A percentile compares a stretch with the other conserved stretches of the same genome.
Evolutionary conservation across 2,329 filamentous ascomycete species (phyloP).

Genomic region (Neonectria neomacrospora): DNA sequence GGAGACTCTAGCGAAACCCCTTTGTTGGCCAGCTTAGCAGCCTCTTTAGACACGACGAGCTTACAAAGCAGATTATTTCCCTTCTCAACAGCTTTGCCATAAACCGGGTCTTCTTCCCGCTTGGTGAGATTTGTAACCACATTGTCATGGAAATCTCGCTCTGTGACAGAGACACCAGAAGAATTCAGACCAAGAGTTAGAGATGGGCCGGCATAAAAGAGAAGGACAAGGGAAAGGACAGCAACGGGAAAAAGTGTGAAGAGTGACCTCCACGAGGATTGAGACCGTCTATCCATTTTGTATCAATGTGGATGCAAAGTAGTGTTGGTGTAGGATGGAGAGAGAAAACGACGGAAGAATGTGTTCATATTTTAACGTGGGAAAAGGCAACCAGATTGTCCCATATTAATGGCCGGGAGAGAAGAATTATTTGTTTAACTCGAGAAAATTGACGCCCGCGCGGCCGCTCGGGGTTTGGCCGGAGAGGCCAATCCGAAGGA

Average conservation of each 20-base stretch:
- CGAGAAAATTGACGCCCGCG: not conserved
- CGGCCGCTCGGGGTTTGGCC: not conserved
- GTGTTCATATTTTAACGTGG: not conserved
- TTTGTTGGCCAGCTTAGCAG: not conserved
- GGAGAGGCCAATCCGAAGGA: not conserved
- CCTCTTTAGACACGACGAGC: conserved; percentile 13
- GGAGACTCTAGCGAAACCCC: conserved; percentile 16
- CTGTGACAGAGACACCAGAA: not conserved
- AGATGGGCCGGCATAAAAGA: not conserved
- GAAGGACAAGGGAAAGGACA: conserved; percentile 5
- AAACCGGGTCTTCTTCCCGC: not conserved
- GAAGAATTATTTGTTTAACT: not conserved
- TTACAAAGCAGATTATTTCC: conserved; percentile 5
- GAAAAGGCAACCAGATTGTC: not conserved
- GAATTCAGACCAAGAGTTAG: not conserved
- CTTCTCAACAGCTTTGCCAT: conserved; percentile 2
- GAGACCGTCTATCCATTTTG: conserved; percentile 1
- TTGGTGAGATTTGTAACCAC: conserved; percentile 12
- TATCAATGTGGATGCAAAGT: not conserved
- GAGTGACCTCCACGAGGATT: conserved; percentile 11
- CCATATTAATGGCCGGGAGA: conserved; percentile 1
- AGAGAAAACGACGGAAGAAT: not conserved
- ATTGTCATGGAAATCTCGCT: not conserved
- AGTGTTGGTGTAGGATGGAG: not conserved
- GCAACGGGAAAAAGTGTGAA: conserved; percentile 1